Conservation (phyloP, 345 rosid genomes). For the Bruguiera gymnorhiza region DNA sequence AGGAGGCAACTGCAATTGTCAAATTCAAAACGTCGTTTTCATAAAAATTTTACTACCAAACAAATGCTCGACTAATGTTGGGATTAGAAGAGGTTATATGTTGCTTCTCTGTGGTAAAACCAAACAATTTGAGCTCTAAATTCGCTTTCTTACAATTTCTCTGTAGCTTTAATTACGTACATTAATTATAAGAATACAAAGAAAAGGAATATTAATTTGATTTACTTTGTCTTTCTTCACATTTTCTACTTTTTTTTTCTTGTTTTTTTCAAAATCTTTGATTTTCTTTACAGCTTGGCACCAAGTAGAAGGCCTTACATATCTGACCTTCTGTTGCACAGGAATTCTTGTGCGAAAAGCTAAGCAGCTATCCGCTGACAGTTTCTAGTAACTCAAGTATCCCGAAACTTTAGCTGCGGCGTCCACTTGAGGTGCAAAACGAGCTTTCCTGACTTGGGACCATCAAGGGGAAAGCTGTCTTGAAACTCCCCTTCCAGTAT, state of each 20-base stretch:
- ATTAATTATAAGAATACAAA: neutral
- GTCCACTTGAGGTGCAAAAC: slow-evolving; percentile 70
- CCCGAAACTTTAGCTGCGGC: slow-evolving; percentile 58
- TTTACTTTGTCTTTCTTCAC: too few species aligned
- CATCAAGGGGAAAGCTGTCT: slow-evolving; percentile 53
- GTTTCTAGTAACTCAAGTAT: slow-evolving; percentile 22
- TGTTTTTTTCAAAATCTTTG: neutral
- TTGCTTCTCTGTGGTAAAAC: too few species aligned
- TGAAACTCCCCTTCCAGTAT: slow-evolving; percentile 71
- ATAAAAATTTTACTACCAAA: too few species aligned
- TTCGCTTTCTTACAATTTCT: neutral
- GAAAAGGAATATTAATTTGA: too few species aligned
- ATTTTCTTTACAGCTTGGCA: slow-evolving; percentile 3
- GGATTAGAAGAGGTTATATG: too few species aligned
- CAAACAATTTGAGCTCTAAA: too few species aligned
- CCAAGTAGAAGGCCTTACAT: neutral
- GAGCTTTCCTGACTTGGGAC: slow-evolving; percentile 68
- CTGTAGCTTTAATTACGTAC: neutral
- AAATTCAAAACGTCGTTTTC: too few species aligned
- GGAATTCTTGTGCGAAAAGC: neutral
- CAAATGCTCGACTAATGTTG: too few species aligned
- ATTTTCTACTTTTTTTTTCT: neutral
- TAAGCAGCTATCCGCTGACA: neutral
- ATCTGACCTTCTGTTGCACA: neutral
- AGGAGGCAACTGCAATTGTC: too few species aligned